Evolutionary conservation across 192 early-diverging fungal genomes (phyloP), one percentile per base, ranked within the genome.

Genomic region (Backusella tarrabulga): DNA sequence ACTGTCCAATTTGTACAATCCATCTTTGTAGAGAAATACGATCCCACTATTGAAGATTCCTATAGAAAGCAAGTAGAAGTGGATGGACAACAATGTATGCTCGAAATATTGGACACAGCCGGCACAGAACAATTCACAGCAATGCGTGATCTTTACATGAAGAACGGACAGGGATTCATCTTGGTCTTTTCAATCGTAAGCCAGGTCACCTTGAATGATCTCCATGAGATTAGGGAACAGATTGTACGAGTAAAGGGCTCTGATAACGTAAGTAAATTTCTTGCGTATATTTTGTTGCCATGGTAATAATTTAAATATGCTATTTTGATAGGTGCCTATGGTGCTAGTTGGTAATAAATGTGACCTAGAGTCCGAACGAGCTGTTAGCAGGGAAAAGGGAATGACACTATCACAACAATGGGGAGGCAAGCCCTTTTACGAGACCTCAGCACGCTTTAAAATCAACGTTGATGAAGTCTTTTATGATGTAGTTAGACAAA

Each of bases 1-100:
- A 97, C 95, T 1, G 97, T 97, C 32, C 93, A 94, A 76, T 97
- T 97, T 84, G 95, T 97, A 54, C 96, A 97, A 84, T 95, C 92
- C 1, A 92, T 93, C 36, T 98, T 98, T 81, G 92, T 94, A 34
- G 95, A 97, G 50, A 93, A 94, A 63, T 98, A 98, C 80, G 97
- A 98, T 77, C 97, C 97, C 50, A 98, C 97, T 12, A 98, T 98
- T 77, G 97, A 98, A 81, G 92, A 92, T 78, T 90, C 88, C 67
- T 97, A 98, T 86, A 87, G 94, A 81, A 97, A 97, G 79, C 91
- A 95, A 78, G 93, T 92, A 74, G 84, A 91, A 74, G 91, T 98
- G 6, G 96, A 98, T 76, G 88, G 86, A 68, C 89, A 92, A 70
- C 87, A 87, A 52, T 95, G 94, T 67, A 85, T 96, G 76, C 87